Evolutionary conservation across 1,284 basidiomycete species (phyloP).

Genomic region (Trametes polyzona): DNA sequence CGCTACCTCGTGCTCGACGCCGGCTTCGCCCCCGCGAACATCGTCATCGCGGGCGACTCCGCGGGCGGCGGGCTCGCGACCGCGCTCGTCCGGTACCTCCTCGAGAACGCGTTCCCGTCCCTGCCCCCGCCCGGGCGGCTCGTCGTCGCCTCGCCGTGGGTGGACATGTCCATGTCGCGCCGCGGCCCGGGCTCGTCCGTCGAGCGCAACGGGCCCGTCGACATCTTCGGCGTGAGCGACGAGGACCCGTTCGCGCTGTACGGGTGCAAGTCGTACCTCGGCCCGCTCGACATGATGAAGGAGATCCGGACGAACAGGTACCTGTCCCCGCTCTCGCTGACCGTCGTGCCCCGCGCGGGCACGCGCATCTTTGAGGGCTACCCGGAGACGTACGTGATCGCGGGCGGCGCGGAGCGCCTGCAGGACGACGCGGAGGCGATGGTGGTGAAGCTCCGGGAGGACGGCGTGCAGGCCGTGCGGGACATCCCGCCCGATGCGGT

Average conservation of each 20-base stretch:
- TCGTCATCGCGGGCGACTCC: constrained; percentile 56
- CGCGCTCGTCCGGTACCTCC: constrained; percentile 52
- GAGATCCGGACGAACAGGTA: constrained; percentile 15
- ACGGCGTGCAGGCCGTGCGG: constrained; percentile 13
- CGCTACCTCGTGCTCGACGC: constrained; percentile 44
- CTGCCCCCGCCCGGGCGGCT: constrained; percentile 40
- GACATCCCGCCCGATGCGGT: constrained; percentile 19
- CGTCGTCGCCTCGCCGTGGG: constrained; percentile 61
- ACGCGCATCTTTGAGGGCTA: constrained; percentile 26
- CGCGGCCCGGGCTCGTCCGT: constrained; percentile 36
- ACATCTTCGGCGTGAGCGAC: constrained; percentile 14
- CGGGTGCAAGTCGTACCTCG: constrained; percentile 6
- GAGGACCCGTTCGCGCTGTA: constrained; percentile 2
- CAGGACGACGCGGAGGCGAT: constrained; percentile 25
- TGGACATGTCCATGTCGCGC: constrained; percentile 50
- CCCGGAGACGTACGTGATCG: constrained; percentile 29
- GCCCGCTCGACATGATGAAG: constrained; percentile 11
- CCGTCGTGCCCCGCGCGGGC: neutral
- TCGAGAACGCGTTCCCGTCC: constrained; percentile 39
- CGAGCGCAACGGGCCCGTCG: constrained; percentile 7
- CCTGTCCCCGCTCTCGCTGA: constrained; percentile 25
- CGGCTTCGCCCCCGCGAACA: constrained; percentile 45
- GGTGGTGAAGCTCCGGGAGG: constrained; percentile 23
- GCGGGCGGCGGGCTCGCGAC: constrained; percentile 69
- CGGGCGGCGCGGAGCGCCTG: constrained; percentile 28